Conservation (phyloP, 2,329 filamentous ascomycete species). For the Ceratocystis smalleyi region DNA sequence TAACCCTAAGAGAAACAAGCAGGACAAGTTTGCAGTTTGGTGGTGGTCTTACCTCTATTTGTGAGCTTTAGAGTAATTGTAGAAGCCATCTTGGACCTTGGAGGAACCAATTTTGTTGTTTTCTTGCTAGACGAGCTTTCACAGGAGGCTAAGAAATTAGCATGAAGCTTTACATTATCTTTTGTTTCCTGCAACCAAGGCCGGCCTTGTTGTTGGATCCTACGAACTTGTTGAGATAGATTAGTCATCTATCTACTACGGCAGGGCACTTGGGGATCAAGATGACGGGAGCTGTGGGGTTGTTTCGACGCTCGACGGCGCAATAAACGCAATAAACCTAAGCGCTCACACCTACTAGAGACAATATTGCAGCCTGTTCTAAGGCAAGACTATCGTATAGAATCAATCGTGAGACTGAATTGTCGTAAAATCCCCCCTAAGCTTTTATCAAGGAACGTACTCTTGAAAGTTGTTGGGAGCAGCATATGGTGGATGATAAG, state of each 20-base stretch:
- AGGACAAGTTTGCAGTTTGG: neutral
- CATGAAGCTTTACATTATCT: neutral
- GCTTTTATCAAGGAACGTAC: too few species aligned
- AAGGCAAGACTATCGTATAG: too few species aligned
- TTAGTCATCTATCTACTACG: conserved; percentile 13
- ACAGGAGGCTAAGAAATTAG: neutral
- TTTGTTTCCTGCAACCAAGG: neutral
- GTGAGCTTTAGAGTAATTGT: conserved; percentile 28
- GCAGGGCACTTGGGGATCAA: neutral
- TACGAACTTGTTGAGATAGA: conserved; percentile 15
- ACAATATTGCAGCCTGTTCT: neutral
- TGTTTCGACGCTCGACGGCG: neutral
- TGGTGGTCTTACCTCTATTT: conserved; percentile 25
- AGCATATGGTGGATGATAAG: neutral
- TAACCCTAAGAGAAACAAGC: neutral
- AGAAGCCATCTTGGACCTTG: conserved; percentile 6
- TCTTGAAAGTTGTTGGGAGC: neutral
- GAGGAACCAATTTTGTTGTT: neutral
- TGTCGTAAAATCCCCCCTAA: too few species aligned
- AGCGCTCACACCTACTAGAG: neutral
- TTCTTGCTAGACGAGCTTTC: neutral
- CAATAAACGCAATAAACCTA: neutral
- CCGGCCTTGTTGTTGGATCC: conserved; percentile 5
- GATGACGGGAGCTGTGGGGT: neutral
- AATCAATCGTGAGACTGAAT: neutral